phyloP scores from a whole-genome alignment of 108 stramenopile species.

The Cyclotella baltica region DNA sequence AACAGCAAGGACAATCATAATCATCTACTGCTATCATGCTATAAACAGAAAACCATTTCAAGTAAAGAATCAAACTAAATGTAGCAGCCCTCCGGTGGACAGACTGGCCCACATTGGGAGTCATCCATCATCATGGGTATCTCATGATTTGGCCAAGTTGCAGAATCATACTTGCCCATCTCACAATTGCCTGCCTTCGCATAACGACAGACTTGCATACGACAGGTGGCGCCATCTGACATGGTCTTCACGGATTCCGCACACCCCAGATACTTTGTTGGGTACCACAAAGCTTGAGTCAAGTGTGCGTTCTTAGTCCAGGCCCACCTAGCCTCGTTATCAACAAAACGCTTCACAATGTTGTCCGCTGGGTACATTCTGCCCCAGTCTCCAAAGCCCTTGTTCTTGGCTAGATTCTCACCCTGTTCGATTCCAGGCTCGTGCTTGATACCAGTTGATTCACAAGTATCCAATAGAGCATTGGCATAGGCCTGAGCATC shows the following conservation, averaged over 20 bases:
- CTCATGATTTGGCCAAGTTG: too few species aligned
- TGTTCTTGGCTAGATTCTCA: conserved; percentile 34
- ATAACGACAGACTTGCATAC: conserved; percentile 30
- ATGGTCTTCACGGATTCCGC: conserved; percentile 13
- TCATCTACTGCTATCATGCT: too few species aligned
- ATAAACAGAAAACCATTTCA: too few species aligned
- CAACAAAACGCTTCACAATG: conserved; percentile 24
- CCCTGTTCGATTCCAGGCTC: conserved; percentile 15
- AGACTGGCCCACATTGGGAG: too few species aligned
- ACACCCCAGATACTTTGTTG: conserved; percentile 20
- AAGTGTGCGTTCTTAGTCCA: conserved; percentile 24
- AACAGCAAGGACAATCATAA: too few species aligned
- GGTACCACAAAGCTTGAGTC: conserved; percentile 24
- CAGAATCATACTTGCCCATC: too few species aligned
- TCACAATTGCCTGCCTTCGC: too few species aligned
- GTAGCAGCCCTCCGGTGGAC: too few species aligned
- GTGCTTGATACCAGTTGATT: conserved; percentile 1
- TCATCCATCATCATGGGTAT: too few species aligned
- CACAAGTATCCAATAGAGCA: conserved; percentile 19
- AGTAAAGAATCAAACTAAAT: too few species aligned
- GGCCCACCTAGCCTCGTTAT: conserved; percentile 1
- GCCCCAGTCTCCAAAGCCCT: conserved; percentile 25
- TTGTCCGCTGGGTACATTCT: conserved; percentile 11
- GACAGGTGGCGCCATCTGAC: conserved; percentile 20
- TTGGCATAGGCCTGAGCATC: conserved; percentile 15